Conservation (phyloP, 495 filamentous ascomycete genomes). For the Aspergillus steynii region DNA sequence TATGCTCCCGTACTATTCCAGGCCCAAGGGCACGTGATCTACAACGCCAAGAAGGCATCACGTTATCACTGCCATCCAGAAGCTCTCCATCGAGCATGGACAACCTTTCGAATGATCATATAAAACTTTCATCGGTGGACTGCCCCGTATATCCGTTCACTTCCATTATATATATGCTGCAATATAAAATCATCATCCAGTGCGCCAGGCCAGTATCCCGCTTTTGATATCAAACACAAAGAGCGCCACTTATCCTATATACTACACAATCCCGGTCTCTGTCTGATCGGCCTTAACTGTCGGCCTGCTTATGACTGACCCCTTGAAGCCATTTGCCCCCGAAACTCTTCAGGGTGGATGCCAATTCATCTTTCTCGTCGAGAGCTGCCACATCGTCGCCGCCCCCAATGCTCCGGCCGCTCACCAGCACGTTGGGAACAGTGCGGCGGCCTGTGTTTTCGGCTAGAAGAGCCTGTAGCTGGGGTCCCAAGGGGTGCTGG, state of each 20-base stretch:
- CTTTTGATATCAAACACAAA: not conserved
- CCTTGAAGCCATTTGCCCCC: slow-evolving; percentile 69
- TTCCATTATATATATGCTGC: not conserved
- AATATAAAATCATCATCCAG: not conserved
- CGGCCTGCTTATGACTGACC: slow-evolving; percentile 27
- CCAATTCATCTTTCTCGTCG: slow-evolving; percentile 66
- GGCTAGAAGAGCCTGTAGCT: slow-evolving; percentile 67
- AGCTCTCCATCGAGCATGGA: too few relatives aligned
- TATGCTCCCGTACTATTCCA: too few relatives aligned
- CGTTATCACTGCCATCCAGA: too few relatives aligned
- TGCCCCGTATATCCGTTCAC: not conserved
- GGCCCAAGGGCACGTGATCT: not conserved
- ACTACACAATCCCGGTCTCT: not conserved
- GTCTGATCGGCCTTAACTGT: not conserved
- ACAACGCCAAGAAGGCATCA: not conserved
- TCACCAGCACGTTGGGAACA: slow-evolving; percentile 89
- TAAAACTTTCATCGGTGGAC: not conserved
- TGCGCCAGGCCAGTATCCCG: not conserved
- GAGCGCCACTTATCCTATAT: not conserved
- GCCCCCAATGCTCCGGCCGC: slow-evolving; percentile 86
- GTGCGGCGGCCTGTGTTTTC: slow-evolving; percentile 78
- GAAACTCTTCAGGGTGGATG: slow-evolving; percentile 69
- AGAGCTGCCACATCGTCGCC: slow-evolving; percentile 81
- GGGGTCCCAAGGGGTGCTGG: slow-evolving; percentile 67
- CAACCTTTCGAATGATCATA: not conserved